Evolutionary conservation across 1,139 yeast species (phyloP).

Genomic region (Ashbya aceris): DNA sequence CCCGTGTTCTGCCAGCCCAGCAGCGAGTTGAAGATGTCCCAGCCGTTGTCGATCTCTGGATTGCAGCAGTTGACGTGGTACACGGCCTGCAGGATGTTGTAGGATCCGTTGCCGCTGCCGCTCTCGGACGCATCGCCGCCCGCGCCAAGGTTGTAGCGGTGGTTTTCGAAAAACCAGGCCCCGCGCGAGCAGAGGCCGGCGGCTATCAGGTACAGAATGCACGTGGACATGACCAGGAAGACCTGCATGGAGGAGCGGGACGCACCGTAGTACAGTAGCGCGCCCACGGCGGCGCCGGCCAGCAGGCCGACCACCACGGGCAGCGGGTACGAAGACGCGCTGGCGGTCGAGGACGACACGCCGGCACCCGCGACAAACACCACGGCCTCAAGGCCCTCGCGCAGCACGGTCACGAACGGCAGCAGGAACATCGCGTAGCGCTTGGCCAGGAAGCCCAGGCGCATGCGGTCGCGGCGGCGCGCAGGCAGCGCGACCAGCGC

Average conservation of each 20-base stretch:
- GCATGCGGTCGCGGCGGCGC: slow-evolving; percentile 30
- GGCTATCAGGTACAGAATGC: slow-evolving; percentile 72
- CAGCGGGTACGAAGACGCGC: slow-evolving; percentile 67
- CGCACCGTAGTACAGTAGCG: slow-evolving; percentile 64
- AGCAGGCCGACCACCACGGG: slow-evolving; percentile 71
- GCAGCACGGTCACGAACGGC: slow-evolving; percentile 76
- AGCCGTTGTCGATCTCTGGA: slow-evolving; percentile 79
- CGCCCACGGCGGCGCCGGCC: slow-evolving; percentile 63
- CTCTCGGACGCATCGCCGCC: slow-evolving; percentile 88
- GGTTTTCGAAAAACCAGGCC: slow-evolving; percentile 73
- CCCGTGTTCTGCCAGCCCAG: slow-evolving; percentile 92
- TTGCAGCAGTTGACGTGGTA: slow-evolving; percentile 96
- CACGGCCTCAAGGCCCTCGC: slow-evolving; percentile 91
- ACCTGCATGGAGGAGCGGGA: slow-evolving; percentile 63
- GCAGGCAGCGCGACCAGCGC: slow-evolving; percentile 38
- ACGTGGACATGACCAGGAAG: slow-evolving; percentile 71
- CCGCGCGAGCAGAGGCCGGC: slow-evolving; percentile 89
- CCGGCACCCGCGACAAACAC: slow-evolving; percentile 90
- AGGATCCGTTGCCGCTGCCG: slow-evolving; percentile 77
- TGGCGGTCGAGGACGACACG: slow-evolving; percentile 38
- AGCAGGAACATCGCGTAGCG: slow-evolving; percentile 70
- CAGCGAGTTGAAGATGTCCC: slow-evolving; percentile 85
- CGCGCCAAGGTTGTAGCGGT: slow-evolving; percentile 49
- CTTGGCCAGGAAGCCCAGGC: slow-evolving; percentile 33
- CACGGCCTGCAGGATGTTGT: slow-evolving; percentile 31